These are phyloP conservation scores for Debaryomyces sp. DNA, from an alignment of 1,139 yeast genomes.

Conservation along the genomic window DNA sequence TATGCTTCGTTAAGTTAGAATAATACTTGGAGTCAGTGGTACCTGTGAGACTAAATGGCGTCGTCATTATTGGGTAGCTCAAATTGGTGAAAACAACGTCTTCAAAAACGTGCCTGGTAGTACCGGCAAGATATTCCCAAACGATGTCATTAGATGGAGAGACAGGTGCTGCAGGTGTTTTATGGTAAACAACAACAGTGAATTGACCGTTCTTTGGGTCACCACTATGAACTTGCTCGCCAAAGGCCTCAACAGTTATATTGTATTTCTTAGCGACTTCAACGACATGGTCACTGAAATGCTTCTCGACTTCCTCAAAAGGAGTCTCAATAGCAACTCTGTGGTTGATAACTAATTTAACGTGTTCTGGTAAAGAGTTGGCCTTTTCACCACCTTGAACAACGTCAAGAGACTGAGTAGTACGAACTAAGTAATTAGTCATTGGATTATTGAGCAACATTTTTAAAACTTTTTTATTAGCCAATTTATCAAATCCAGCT, in stretches of 20 bases:
- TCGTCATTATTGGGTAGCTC: conserved; percentile 21
- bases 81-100: conserved; percentile 37
- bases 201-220: conserved; percentile 27
- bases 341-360: conserved; percentile 34
- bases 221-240: conserved; percentile 21
- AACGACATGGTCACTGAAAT: conserved; percentile 26
- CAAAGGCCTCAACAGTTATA: conserved; percentile 43
- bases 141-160: conserved; percentile 48
- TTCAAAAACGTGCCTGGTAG: conserved; percentile 57
- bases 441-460: conserved; percentile 17
- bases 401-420: conserved; percentile 43
- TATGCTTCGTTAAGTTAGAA: conserved; percentile 33
- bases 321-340: conserved; percentile 36
- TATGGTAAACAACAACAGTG: conserved; percentile 16
- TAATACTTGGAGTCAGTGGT: conserved; percentile 42
- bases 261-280: conserved; percentile 29
- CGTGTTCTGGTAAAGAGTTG: conserved; percentile 45
- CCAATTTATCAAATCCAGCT: conserved; percentile 35
- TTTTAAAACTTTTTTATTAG: conserved; percentile 31
- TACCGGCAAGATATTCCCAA: conserved; percentile 57
- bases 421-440: conserved; percentile 31
- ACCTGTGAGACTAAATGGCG: conserved; percentile 36
- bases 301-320: conserved; percentile 23
- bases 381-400: conserved; percentile 42
- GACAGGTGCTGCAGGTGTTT: conserved; percentile 52